Evolutionary conservation across 352 stramenopile genomes (phyloP), one percentile per base, ranked within the genome.

Genomic region (Globisporangium middletonii): DNA sequence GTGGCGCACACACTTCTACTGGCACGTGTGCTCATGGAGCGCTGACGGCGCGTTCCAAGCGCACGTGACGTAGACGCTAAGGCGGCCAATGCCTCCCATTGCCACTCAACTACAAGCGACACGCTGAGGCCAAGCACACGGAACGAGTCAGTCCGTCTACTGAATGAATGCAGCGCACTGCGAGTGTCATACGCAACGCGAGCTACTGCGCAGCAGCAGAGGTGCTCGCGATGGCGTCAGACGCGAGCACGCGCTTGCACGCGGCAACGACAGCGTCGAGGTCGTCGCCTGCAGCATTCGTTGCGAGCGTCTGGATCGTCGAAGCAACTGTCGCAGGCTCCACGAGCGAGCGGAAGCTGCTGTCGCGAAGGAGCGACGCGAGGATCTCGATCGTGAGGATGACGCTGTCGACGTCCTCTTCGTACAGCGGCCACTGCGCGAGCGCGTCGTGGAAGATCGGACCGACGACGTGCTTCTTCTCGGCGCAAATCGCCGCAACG

Each of bases 351-450:
- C 67, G 62, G 12, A 88, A 62, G 1, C 60, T 55, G 13, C 71
- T 50, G 11, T 78, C 67, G 4, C 42, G 64, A 4, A 83, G 60
- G 0, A 88, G 60, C 1, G 58, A 46, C 13, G 69, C 55, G 12
- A 88, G 50, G 16, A 88, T 55, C 37, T 84, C 63, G 12, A 88
- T 61, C 13, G 73, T 76, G 18, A 83, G 59, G 42, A 84, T 55
- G 5, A 83, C 70, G n/a, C 73, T 58, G 45, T 88, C 77, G 2
- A 83, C 56, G 53, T 88, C 77, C 33, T 88, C 77, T 59, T 88
- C 77, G 53, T 80, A 88, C 26, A 88, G 54, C 4, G 77, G 77
- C 77, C 77, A 88, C 33, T 67, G 67, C 49, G 69, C 58, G 15
- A 88, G 64, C 43, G 70, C 67, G 28, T 79, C 65, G 44, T 79